A percentile compares a stretch with the other conserved stretches of the same genome.
Conservation (phyloP, 805 yeast genomes). For the Nakazawaea wickerhamii region DNA sequence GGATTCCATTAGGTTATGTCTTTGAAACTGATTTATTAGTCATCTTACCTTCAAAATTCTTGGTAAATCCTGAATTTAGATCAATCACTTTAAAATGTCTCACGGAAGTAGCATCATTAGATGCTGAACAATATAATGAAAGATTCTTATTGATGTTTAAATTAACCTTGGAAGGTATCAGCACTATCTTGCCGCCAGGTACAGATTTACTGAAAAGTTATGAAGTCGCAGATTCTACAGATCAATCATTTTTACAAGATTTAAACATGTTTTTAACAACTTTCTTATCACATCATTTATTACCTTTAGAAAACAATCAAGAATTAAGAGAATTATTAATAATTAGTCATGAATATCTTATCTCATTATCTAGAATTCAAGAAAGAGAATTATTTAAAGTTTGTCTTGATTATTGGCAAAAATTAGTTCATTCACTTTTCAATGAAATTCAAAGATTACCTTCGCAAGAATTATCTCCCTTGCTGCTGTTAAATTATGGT, state of each 20-base stretch:
- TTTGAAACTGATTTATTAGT: constrained; percentile 81
- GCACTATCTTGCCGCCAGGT: constrained; percentile 61
- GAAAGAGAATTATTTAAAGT: constrained; percentile 96
- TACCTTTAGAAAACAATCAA: constrained; percentile 56
- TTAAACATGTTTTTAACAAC: constrained; percentile 89
- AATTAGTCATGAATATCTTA: constrained; percentile 72
- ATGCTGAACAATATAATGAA: constrained; percentile 46
- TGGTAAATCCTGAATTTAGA: constrained; percentile 74
- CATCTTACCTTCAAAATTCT: constrained; percentile 67
- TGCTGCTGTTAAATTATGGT: constrained; percentile 58
- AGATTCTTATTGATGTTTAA: constrained; percentile 68
- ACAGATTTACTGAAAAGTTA: constrained; percentile 72
- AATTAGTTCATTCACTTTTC: constrained; percentile 75
- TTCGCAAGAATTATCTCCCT: constrained; percentile 62
- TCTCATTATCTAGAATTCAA: constrained; percentile 82
- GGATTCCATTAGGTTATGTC: constrained; percentile 90
- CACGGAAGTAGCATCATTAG: constrained; percentile 79
- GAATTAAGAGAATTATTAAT: constrained; percentile 53
- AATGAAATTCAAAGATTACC: constrained; percentile 84
- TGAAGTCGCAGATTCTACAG: constrained; percentile 67
- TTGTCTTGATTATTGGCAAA: constrained; percentile 91
- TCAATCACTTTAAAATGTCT: constrained; percentile 84
- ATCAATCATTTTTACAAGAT: constrained; percentile 93
- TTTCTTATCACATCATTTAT: constrained; percentile 69
- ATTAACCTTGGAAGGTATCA: constrained; percentile 64